These are phyloP conservation scores for Cercospora citrullina DNA, from an alignment of 2,329 filamentous ascomycete genomes.

Conservation along the genomic window DNA sequence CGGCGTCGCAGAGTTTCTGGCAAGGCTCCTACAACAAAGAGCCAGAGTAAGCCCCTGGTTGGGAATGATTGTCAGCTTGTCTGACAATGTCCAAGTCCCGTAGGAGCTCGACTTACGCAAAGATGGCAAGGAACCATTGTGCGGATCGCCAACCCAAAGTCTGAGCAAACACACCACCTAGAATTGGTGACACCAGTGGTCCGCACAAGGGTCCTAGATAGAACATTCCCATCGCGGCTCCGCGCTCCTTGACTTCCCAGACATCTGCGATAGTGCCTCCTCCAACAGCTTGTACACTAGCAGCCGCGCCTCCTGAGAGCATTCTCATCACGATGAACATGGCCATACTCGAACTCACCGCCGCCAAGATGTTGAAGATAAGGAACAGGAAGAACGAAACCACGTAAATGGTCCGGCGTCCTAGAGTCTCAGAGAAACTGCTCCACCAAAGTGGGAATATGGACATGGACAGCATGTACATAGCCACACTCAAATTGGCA, in stretches of 20 bases:
- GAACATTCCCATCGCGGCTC: conserved; percentile 78
- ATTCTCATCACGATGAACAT: conserved; percentile 79
- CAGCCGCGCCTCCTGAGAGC: conserved; percentile 72
- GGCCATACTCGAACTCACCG: conserved; percentile 66
- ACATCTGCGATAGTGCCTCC: conserved; percentile 81
- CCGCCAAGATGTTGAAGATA: conserved; percentile 68
- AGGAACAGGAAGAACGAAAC: conserved; percentile 71
- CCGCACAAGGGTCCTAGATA: conserved; percentile 77
- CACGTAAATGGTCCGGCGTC: conserved; percentile 76
- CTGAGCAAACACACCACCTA: conserved; percentile 72
- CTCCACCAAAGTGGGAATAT: conserved; percentile 89
- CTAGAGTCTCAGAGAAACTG: conserved; percentile 70
- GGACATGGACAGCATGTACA: conserved; percentile 78
- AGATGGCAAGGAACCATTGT: conserved; percentile 74
- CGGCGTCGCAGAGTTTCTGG: conserved; percentile 60
- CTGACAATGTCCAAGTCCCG: background rate
- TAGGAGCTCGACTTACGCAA: conserved; percentile 43
- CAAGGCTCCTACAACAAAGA: conserved; percentile 61
- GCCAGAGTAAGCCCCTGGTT: conserved; percentile 52
- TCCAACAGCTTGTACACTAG: conserved; percentile 78
- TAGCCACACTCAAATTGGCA: conserved; percentile 72
- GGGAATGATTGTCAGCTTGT: background rate
- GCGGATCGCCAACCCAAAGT: conserved; percentile 72
- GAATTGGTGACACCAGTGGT: conserved; percentile 71
- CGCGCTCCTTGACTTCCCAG: conserved; percentile 72